These are phyloP conservation scores for Neoboletus brunneissimus DNA, from an alignment of 768 basidiomycete genomes.

Conservation along the genomic window DNA sequence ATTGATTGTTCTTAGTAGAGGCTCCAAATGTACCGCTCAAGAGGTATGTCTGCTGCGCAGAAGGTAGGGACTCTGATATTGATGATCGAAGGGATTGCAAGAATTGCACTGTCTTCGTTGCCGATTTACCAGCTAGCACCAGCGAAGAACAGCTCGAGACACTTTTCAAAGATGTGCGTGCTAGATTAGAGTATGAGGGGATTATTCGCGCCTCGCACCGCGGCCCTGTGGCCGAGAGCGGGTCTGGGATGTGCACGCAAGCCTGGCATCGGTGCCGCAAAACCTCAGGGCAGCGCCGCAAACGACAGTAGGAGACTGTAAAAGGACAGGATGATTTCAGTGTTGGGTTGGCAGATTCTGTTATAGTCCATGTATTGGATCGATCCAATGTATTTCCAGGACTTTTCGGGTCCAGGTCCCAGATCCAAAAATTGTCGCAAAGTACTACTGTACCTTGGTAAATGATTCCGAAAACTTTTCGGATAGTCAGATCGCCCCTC, in stretches of 20 bases:
- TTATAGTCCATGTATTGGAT: not conserved
- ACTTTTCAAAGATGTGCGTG: conserved; percentile 83
- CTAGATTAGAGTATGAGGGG: conserved; percentile 33
- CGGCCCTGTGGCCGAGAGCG: conserved; percentile 64
- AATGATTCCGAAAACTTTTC: too few relatives aligned
- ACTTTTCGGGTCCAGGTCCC: too few relatives aligned
- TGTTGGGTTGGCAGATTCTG: conserved; percentile 43
- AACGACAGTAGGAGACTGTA: conserved; percentile 8
- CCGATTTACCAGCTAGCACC: conserved; percentile 55
- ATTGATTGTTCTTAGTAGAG: conserved; percentile 32
- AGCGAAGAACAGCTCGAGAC: conserved; percentile 63
- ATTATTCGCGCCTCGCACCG: conserved; percentile 66
- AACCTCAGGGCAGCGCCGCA: conserved; percentile 14
- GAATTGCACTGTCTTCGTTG: conserved; percentile 87
- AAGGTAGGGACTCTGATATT: not conserved
- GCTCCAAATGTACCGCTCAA: conserved; percentile 50
- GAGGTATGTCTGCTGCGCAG: conserved; percentile 40
- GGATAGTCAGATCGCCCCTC: too few relatives aligned
- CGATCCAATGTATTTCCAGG: too few relatives aligned
- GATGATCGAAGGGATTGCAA: conserved; percentile 98
- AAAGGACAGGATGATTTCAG: conserved; percentile 79
- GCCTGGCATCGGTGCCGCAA: conserved; percentile 24
- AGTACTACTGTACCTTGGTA: too few relatives aligned
- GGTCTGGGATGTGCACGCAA: conserved; percentile 62
- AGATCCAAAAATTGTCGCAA: too few relatives aligned